Percentiles rank a stretch among this genome's conserved stretches.
phyloP scores from a whole-genome alignment of 1,284 basidiomycete genomes.

The Leccinum pachyderme region DNA sequence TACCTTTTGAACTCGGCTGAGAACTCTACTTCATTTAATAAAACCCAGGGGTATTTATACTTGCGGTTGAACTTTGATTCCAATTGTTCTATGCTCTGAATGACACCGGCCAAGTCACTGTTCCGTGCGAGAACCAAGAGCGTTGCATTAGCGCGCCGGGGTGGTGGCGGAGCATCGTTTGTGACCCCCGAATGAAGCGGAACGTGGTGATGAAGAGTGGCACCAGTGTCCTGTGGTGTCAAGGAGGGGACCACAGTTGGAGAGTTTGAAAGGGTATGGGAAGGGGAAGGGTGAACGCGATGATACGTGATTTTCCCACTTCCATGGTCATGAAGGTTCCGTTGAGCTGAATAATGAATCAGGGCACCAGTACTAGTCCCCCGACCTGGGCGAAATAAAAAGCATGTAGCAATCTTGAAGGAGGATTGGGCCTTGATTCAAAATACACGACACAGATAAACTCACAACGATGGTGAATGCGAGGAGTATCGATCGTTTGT shows the following conservation, averaged over 20 bases:
- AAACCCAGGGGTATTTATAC: conserved; percentile 68
- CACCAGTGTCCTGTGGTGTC: not conserved
- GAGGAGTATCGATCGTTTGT: conserved; percentile 31
- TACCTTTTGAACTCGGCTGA: conserved; percentile 66
- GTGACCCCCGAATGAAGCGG: conserved; percentile 1
- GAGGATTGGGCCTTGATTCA: not conserved
- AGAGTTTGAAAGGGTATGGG: not conserved
- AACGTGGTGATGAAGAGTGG: conserved; percentile 8
- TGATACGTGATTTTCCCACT: not conserved
- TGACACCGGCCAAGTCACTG: conserved; percentile 50
- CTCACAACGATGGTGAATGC: conserved; percentile 29
- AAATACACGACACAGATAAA: not conserved
- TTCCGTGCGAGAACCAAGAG: conserved; percentile 35
- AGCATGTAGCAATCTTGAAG: conserved; percentile 19
- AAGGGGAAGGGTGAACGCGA: not conserved
- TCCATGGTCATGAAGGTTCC: conserved; percentile 1
- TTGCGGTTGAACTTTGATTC: conserved; percentile 64
- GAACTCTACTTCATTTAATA: conserved; percentile 72
- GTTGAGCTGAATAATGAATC: conserved; percentile 1
- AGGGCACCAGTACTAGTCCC: conserved; percentile 1
- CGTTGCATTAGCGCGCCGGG: conserved; percentile 33
- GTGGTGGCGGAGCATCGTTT: not conserved
- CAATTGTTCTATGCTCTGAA: conserved; percentile 52
- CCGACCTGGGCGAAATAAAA: conserved; percentile 20
- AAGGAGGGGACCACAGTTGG: not conserved